Evolutionary conservation across 257 asterid genomes (phyloP).

Genomic region (Hygrophila difformis): DNA sequence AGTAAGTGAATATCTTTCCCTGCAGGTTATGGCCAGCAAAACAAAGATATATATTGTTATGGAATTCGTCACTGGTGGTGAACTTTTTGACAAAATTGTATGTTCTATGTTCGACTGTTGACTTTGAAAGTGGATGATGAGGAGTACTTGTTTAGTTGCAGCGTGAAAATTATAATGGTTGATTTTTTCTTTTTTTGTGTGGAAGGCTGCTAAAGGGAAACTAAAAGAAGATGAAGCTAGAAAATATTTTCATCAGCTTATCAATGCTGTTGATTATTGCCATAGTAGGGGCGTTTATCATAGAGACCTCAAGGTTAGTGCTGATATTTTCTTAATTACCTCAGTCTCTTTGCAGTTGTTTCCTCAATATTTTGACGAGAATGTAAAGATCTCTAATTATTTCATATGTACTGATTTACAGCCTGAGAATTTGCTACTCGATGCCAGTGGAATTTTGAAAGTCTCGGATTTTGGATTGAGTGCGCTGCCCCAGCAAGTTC

Average conservation of each 20-base stretch:
- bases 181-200: slow-evolving; percentile 14
- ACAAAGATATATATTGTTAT: slow-evolving; percentile 83
- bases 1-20: slow-evolving; percentile 13
- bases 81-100: slow-evolving; percentile 91
- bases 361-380: not conserved
- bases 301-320: slow-evolving; percentile 8
- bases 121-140: slow-evolving; percentile 6
- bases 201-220: slow-evolving; percentile 43
- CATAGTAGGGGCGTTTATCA: slow-evolving; percentile 9
- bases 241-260: slow-evolving; percentile 8
- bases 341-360: slow-evolving; percentile 1
- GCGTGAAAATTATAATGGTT: not conserved
- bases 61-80: slow-evolving; percentile 96
- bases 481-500: slow-evolving; percentile 93
- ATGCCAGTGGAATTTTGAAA: slow-evolving; percentile 68
- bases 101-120: slow-evolving; percentile 11
- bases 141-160: slow-evolving; percentile 1
- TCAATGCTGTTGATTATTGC: slow-evolving; percentile 10
- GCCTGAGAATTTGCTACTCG: slow-evolving; percentile 92
- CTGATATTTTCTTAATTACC: not conserved
- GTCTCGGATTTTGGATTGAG: slow-evolving; percentile 95
- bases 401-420: slow-evolving; percentile 20
- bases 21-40: slow-evolving; percentile 99
- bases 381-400: not conserved
- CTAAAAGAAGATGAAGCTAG: slow-evolving; percentile 10